Conservation (phyloP, 768 basidiomycete species). For the Lactarius psammicola region DNA sequence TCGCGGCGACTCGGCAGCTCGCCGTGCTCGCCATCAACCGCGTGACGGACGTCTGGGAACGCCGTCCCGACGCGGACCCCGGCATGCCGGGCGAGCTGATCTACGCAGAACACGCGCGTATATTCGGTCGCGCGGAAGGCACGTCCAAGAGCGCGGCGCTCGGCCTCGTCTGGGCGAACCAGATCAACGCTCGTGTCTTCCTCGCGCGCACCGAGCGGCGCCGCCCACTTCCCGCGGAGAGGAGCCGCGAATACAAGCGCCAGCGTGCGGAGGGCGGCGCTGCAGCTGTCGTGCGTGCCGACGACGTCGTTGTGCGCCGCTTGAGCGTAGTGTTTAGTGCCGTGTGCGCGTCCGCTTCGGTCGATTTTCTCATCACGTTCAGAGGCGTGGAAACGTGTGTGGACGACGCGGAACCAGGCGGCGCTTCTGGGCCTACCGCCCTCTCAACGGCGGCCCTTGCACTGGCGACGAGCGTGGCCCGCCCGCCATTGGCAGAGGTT, state of each 20-base stretch:
- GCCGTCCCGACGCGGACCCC: conserved; percentile 28
- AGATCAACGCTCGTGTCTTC: conserved; percentile 83
- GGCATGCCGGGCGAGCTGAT: conserved; percentile 42
- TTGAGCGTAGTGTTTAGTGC: conserved; percentile 79
- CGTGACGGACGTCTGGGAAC: conserved; percentile 73
- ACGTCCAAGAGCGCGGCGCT: conserved; percentile 77
- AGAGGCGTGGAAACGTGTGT: conserved; percentile 48
- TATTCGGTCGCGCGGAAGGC: conserved; percentile 69
- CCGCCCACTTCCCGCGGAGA: conserved; percentile 48
- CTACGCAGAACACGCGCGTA: conserved; percentile 71
- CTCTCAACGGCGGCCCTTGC: background rate
- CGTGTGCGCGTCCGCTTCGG: conserved; percentile 50
- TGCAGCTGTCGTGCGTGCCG: conserved; percentile 33
- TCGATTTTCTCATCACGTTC: conserved; percentile 74
- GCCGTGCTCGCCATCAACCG: conserved; percentile 88
- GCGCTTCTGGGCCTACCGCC: background rate
- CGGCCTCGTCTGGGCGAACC: conserved; percentile 93
- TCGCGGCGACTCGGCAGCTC: conserved; percentile 62
- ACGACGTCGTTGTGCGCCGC: conserved; percentile 59
- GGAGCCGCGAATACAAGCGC: conserved; percentile 34
- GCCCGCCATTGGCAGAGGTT: conserved; percentile 19
- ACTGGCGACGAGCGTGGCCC: background rate
- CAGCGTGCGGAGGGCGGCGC: conserved; percentile 28
- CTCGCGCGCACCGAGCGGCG: conserved; percentile 73
- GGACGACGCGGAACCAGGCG: background rate